Evolutionary conservation across 768 basidiomycete genomes (phyloP), one percentile per base, ranked within the genome.

Genomic region (Tubosaeta sp.): DNA sequence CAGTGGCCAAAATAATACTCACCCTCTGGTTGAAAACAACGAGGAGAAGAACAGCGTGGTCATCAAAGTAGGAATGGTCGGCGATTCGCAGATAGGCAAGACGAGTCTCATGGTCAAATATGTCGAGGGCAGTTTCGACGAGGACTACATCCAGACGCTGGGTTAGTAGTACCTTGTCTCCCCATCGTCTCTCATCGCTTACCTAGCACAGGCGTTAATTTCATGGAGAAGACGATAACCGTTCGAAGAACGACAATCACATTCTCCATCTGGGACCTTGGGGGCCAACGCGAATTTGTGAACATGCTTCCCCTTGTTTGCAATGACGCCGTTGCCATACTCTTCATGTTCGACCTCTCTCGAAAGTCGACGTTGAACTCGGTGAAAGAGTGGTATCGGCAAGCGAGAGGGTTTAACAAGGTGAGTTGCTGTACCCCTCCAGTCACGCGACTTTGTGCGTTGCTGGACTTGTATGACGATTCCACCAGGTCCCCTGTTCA

Each of bases 91-190:
- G 77, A 97, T 98, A 67, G 95, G 95, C 61, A 97, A 98, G 81
- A 98, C 95, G 58, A 93, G 91, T 73, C 78, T 98, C 69, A 98
- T 98, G 95, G 95, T 98, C 72, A 97, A 97, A 76, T 98, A 98
- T 66, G 95, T 97, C 55, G 95, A 99, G 75, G 95, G 95, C 48
- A 92, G 88, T 73, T 97, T 95, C 71, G 94, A 97, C 72, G 94
- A 95, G 77, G 95, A 97, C 71, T 98, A 98, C 75, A 97, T 99
- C 70, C 95, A 97, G 82, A 97, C 95, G 74, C 86, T 99, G 74
- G 95, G 92, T 87, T n/a, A n/a, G n/a, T 65, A 52, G 85, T 74
- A 26, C 22, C 26, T 6, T 37, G 32, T 35, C 52, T 50, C 34
- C 46, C 33, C 43, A 0, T 27, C 1, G 1, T 11, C 50, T 5